Base-by-base conservation (phyloP, 2,329 filamentous ascomycete species). In the Venturia oleaginea region DNA sequence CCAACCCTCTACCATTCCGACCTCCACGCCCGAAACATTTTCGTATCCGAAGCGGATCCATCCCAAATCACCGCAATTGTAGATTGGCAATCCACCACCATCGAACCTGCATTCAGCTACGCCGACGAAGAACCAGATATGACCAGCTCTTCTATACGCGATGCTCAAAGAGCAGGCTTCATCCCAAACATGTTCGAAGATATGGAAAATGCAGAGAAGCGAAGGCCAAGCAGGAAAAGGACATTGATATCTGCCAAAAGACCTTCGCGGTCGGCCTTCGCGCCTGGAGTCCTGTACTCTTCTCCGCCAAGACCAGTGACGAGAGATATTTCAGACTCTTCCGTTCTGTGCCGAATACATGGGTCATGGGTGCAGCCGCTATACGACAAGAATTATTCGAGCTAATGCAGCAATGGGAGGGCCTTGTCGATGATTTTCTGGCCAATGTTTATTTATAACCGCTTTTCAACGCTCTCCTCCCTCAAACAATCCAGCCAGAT, bases 371-470 rank as follows among this genome's bases (percentile, higher is more conserved):
- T 32, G 68, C 68, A 8, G 57, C 67, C 1, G 70, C 73, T 34
- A 7, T 75, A 22, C 70, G 68, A 42, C 70, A 75, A 48, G 70
- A 74, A 43, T 64, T 75, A n/a, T 66, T 75, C 19, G 71, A 74
- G 27, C 67, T 74, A 27, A 70, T 64, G 13, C 57, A 65, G 61
- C 65, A 65, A 51, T 74, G 72, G 73, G 22, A 40, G 24, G 67
- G 72, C 4, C 34, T 37, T 37, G n/a, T n/a, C n/a, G n/a, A n/a
- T n/a, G n/a, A n/a, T n/a, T n/a, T n/a, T n/a, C n/a, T n/a, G n/a
- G n/a, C n/a, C n/a, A n/a, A n/a, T n/a, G n/a, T n/a, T n/a, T n/a
- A n/a, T n/a, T n/a, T n/a, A n/a, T n/a, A n/a, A n/a, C n/a, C n/a
- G n/a, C n/a, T n/a, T n/a, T n/a, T n/a, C n/a, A n/a, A n/a, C n/a